Evolutionary conservation across 345 rosid species (phyloP), one percentile per base, ranked within the genome.

Genomic region (Ceriops zippeliana): DNA sequence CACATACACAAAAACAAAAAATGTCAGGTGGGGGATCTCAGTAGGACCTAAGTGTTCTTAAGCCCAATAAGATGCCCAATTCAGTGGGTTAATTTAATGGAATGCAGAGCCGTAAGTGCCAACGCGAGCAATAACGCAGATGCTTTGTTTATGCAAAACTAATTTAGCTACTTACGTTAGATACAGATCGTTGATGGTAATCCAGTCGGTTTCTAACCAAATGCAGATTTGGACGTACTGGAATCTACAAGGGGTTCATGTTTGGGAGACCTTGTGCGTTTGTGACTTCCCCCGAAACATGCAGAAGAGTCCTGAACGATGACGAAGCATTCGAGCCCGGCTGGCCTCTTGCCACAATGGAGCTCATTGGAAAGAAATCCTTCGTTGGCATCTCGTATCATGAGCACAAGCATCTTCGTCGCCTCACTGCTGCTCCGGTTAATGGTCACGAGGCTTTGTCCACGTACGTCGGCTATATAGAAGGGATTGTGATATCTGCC

Each of bases 391-490:
- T 89, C 57, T 84, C 97, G 7, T 75, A 37, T 10, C 88, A 92
- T 71, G 97, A 93, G 63, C 96, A 93, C 86, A 93, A 89, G 80
- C 85, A 89, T 59, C 95, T 93, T 35, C 76, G 97, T 61, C 83
- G 86, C 22, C 70, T 93, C 52, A 90, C 98, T 0, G 77, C 93
- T 0, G 74, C 98, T 75, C 87, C 93, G 2, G 84, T 93, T 62
- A 93, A 90, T 67, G 96, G 97, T 6, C 84, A 70, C 26, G 97
- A 93, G 66, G 92, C 97, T n/a, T 78, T 93, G 67, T 82, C 90
- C 47, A n/a, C 70, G 0, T 90, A 90, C 82, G 21, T 87, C 65
- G 61, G 21, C 0, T 93, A 81, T 67, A 93, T 93, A 3, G 96
- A 91, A 76, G 87, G 86, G 28, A 83, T 49, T 58, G 93, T 86